These are phyloP conservation scores for Trametes elegans DNA, from an alignment of 768 basidiomycete genomes.

Conservation along the genomic window DNA sequence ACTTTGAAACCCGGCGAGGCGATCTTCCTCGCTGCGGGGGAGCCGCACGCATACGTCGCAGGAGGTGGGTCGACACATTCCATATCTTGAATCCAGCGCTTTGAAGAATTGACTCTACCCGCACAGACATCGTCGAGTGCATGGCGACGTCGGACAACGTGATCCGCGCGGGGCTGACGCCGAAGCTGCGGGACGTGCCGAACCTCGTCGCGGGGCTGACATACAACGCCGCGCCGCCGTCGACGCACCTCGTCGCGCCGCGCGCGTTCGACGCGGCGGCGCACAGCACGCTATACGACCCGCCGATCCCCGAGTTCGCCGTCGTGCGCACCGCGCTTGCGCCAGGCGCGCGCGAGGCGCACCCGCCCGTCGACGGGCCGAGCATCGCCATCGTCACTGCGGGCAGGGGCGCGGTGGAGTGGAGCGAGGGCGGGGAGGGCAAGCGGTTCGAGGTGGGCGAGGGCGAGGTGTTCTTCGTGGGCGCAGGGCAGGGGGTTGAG, in stretches of 20 bases:
- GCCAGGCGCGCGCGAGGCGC: slow-evolving; percentile 46
- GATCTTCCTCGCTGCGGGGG: slow-evolving; percentile 92
- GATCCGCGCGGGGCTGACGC: slow-evolving; percentile 96
- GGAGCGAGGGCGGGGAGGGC: slow-evolving; percentile 35
- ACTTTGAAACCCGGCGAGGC: slow-evolving; percentile 80
- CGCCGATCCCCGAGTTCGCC: slow-evolving; percentile 91
- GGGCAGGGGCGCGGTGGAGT: slow-evolving; percentile 58
- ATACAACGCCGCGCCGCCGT: slow-evolving; percentile 68
- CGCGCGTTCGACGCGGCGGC: slow-evolving; percentile 37
- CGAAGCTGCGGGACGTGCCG: slow-evolving; percentile 91
- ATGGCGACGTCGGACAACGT: slow-evolving; percentile 99
- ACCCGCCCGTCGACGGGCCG: slow-evolving; percentile 34
- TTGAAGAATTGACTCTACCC: neutral
- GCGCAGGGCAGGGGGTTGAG: slow-evolving; percentile 59
- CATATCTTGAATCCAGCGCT: neutral
- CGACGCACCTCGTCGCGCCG: slow-evolving; percentile 70
- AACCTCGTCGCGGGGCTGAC: slow-evolving; percentile 88
- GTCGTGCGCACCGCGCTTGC: slow-evolving; percentile 65
- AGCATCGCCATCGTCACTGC: slow-evolving; percentile 56
- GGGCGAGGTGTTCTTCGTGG: slow-evolving; percentile 84
- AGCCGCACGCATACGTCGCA: slow-evolving; percentile 94
- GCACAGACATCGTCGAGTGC: slow-evolving; percentile 92
- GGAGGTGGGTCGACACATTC: slow-evolving; percentile 61
- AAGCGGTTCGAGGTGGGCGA: slow-evolving; percentile 41
- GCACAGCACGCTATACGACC: slow-evolving; percentile 69